phyloP scores from a whole-genome alignment of 805 yeast species.

The Wickerhamomyces pijperi region DNA sequence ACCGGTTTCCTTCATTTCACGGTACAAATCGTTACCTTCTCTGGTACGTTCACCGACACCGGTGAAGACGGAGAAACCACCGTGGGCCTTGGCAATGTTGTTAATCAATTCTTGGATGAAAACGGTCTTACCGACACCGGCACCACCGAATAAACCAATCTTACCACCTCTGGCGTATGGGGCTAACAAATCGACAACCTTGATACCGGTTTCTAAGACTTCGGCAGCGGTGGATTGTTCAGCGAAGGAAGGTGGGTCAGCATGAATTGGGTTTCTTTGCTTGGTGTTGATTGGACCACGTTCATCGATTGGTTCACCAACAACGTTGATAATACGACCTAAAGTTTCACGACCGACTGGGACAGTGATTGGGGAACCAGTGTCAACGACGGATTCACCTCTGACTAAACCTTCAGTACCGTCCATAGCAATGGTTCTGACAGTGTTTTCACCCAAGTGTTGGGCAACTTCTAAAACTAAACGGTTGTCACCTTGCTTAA shows the following conservation, averaged over 20 bases:
- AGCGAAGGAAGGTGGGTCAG: constrained; percentile 92
- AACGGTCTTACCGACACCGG: constrained; percentile 99
- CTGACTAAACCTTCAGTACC: constrained; percentile 99
- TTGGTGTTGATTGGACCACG: constrained; percentile 95
- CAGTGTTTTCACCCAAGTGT: constrained; percentile 99
- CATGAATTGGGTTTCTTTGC: constrained; percentile 95
- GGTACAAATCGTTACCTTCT: constrained; percentile 99
- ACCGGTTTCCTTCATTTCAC: constrained; percentile 99
- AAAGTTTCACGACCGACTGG: constrained; percentile 99
- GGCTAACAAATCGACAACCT: constrained; percentile 97
- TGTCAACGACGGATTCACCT: constrained; percentile 85
- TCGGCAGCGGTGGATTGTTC: constrained; percentile 98
- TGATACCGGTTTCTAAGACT: constrained; percentile 98
- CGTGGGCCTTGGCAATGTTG: constrained; percentile 99
- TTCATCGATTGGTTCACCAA: constrained; percentile 99
- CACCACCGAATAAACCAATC: constrained; percentile 99
- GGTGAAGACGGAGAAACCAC: constrained; percentile 99
- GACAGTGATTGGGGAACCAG: constrained; percentile 97
- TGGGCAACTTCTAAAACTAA: constrained; percentile 97
- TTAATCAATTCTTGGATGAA: constrained; percentile 98
- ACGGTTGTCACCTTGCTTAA: constrained; percentile 42
- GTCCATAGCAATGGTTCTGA: constrained; percentile 99
- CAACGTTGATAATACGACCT: constrained; percentile 96
- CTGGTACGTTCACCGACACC: constrained; percentile 99
- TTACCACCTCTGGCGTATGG: constrained; percentile 99